A percentile compares a stretch with the other conserved stretches of the same genome.
These are phyloP conservation scores for Rhodamnia rubescens DNA, from an alignment of 345 rosid genomes.

Conservation along the genomic window DNA sequence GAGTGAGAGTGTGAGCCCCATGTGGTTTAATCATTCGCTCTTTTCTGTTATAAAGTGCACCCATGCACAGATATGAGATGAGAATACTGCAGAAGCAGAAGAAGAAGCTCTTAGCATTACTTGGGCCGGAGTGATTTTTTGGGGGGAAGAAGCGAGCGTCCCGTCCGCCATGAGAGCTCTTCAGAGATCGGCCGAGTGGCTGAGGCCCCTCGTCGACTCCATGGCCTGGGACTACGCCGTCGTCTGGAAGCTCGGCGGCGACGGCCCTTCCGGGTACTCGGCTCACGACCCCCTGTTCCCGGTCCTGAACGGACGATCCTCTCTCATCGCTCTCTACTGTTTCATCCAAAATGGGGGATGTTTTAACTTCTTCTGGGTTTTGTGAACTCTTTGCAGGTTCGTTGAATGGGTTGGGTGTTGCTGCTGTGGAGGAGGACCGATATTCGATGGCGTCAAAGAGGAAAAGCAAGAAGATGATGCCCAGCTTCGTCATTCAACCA, in stretches of 20 bases:
- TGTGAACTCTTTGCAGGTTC: slow-evolving; percentile 25
- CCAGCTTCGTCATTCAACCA: background rate
- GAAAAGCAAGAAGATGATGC: slow-evolving; percentile 21
- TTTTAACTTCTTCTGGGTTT: background rate
- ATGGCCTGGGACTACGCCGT: slow-evolving; percentile 71
- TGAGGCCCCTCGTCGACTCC: slow-evolving; percentile 61
- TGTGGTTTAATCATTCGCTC: background rate
- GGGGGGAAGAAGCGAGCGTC: background rate
- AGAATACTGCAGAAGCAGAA: background rate
- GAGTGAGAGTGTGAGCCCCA: background rate
- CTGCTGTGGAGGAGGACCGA: slow-evolving; percentile 27
- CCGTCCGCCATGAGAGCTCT: slow-evolving; percentile 27
- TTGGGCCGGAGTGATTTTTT: too few species aligned
- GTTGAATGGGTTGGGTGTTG: slow-evolving; percentile 80
- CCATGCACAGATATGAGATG: background rate
- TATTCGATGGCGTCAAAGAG: slow-evolving; percentile 4
- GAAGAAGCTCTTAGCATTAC: background rate
- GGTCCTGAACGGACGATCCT: background rate
- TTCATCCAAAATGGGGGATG: background rate
- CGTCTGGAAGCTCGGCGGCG: slow-evolving; percentile 76
- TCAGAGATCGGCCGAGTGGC: slow-evolving; percentile 45
- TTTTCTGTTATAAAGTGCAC: background rate
- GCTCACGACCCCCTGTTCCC: background rate
- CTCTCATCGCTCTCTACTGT: background rate
- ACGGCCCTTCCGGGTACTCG: slow-evolving; percentile 50